Conservation (phyloP, 1,139 yeast species). For the Zygoascus hellenicus region DNA sequence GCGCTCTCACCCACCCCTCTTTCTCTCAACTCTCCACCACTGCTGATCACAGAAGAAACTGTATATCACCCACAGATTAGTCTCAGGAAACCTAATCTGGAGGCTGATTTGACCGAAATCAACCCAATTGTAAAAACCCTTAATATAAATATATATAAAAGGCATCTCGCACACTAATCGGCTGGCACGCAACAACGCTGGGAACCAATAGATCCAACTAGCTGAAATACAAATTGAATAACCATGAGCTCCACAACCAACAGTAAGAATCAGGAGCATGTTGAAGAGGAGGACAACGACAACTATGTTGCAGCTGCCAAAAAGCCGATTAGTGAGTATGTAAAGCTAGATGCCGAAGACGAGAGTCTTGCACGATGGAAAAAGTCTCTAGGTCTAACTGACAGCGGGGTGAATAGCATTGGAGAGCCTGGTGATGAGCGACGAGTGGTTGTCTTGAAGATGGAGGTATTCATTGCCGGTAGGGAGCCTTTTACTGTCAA, state of each 20-base stretch:
- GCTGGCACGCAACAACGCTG: not conserved
- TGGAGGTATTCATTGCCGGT: constrained; percentile 65
- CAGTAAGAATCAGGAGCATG: constrained; percentile 9
- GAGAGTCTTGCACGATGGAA: constrained; percentile 93
- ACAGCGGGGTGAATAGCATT: constrained; percentile 27
- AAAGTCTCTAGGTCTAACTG: constrained; percentile 70
- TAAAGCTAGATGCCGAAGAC: constrained; percentile 77
- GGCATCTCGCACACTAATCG: not conserved
- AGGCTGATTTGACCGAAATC: too few species aligned
- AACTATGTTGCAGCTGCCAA: constrained; percentile 71
- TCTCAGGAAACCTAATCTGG: too few species aligned
- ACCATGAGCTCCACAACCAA: constrained; percentile 7
- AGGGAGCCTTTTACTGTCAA: constrained; percentile 39
- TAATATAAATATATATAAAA: not conserved
- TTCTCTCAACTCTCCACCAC: too few species aligned
- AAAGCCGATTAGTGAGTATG: constrained; percentile 81
- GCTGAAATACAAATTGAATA: not conserved
- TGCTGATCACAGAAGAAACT: too few species aligned
- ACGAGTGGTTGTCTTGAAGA: constrained; percentile 71
- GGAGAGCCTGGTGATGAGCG: constrained; percentile 62
- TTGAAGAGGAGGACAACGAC: constrained; percentile 15
- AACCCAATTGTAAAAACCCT: not conserved
- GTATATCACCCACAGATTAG: too few species aligned
- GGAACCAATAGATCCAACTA: not conserved
- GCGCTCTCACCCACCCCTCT: too few species aligned